Evolutionary conservation across 192 early-diverging fungal genomes (phyloP).

Genomic region (Mortierella antarctica): DNA sequence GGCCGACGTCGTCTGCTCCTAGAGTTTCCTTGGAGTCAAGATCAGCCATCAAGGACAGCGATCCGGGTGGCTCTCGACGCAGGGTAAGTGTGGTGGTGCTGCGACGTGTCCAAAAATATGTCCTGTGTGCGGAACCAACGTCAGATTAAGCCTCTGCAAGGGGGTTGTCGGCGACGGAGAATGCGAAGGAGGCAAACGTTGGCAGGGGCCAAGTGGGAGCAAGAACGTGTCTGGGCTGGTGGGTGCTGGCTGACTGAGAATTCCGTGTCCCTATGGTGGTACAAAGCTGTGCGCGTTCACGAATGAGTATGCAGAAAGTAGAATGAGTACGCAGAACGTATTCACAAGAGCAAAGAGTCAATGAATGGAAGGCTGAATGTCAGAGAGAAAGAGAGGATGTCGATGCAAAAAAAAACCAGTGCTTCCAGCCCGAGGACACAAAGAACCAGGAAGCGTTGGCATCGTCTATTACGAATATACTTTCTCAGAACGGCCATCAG

Average conservation of each 20-base stretch:
- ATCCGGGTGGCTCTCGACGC: neutral
- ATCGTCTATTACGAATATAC: no score
- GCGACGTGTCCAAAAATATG: no score
- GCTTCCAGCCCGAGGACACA: no score
- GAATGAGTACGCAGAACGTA: no score
- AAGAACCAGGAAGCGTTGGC: no score
- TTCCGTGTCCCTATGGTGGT: no score
- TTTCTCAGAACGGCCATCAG: no score
- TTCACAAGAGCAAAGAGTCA: neutral
- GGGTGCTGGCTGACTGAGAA: neutral
- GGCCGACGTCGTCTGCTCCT: neutral
- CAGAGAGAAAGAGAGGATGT: neutral
- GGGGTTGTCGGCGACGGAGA: neutral
- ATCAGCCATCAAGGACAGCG: neutral
- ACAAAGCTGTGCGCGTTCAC: no score
- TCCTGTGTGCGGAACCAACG: no score
- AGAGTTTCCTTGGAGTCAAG: neutral
- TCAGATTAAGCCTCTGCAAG: neutral
- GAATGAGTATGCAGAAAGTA: neutral
- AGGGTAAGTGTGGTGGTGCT: no score
- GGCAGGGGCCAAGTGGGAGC: neutral
- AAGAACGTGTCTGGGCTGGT: neutral
- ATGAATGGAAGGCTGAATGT: conserved; percentile 1
- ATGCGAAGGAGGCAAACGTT: neutral
- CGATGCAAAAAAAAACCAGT: conserved; percentile 4